Evolutionary conservation across 208 protist genomes (phyloP), one percentile per base, ranked within the genome.

Genomic region (Lotmaria passim): DNA sequence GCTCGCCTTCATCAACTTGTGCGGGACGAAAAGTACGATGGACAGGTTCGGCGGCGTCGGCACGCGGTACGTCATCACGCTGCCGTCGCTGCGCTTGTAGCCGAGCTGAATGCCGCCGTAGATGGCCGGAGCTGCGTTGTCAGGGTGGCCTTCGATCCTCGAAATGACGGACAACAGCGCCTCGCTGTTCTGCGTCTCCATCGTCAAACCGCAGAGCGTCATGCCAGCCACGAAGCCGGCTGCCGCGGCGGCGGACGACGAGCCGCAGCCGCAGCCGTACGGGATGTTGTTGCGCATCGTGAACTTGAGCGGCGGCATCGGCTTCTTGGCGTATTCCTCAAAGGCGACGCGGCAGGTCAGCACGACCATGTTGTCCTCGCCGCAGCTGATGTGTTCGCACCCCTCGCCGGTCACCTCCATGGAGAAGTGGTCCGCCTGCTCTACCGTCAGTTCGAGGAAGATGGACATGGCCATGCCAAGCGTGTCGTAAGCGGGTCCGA

Each of bases 81-180:
- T 70, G 24, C 34, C 75, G 30, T 56, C 69, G 21, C 75, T 66
- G 19, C 63, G 65, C 56, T 82, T 73, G 85, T 93, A 90, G 52
- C 92, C 86, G 15, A 98, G 83, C 63, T 97, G 96, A 41, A 97
- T 86, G 53, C 93, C 94, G 43, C 96, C 96, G 82, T 98, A 98
- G 38, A 98, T 93, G 70, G 90, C 91, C 3, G 94, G 85, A 11
- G 96, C 87, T 15, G 93, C 90, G 78, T 98, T 98, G 81, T 98
- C 96, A 0, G 93, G 81, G 81, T 98, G 94, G 8, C 96, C 93
- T 75, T 98, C 93, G 58, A 96, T 91, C 14, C 78, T 72, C 1
- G 93, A 82, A 48, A 95, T 94, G 41, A 94, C 82, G 39, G 87
- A 80, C 26, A 97, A 83, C 46, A 97, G 76, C 62, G 74, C 78